Base-by-base conservation (phyloP, 2,329 filamentous ascomycete genomes). In the Boeremia lycopersici region DNA sequence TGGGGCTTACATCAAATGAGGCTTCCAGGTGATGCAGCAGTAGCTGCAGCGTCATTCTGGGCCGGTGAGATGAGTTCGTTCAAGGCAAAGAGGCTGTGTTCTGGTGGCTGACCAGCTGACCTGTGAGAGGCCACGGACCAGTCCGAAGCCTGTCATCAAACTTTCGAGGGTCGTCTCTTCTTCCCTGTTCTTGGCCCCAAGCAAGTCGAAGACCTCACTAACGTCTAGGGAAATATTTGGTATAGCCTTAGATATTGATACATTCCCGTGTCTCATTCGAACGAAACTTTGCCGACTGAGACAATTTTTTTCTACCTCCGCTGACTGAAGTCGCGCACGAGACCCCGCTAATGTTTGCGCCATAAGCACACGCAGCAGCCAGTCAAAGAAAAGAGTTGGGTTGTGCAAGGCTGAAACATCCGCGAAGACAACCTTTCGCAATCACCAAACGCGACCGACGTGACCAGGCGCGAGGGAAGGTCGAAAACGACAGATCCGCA, bases 51-150 rank as follows among this genome's bases (percentile, higher is more conserved):
- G 42, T 56, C 50, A 43, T 53, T 31, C 6, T 34, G 29, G 10
- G 55, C 64, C 63, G 64, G 63, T 67, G 59, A 64, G 55, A 41
- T 44, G 33, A 19, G 52, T 50, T 51, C 35, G 36, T 56, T 43
- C 34, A 47, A 34, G 46, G 45, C n/a, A 47, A 30, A 29, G 53
- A 48, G 53, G 53, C 53, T 56, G 53, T 48, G 53, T 40, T 23
- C 10, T 45, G 43, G 44, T 28, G 48, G 35, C 48, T 51, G 48
- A 48, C 39, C 7, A 26, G 42, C 19, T 34, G 43, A 13, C 49
- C 46, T 49, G 36, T 55, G 40, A 55, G 10, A 55, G 35, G 17
- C 35, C 29, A 29, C 45, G 52, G 45, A 41, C 29, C 25, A 34
- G 35, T 5, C 43, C 36, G 17, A 43, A 15, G 34, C 34, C 10